A percentile compares a stretch with the other conserved stretches of the same genome.
These are phyloP conservation scores for Chenopodium suecicum DNA, from an alignment of 148 eudicot species.

Conservation along the genomic window DNA sequence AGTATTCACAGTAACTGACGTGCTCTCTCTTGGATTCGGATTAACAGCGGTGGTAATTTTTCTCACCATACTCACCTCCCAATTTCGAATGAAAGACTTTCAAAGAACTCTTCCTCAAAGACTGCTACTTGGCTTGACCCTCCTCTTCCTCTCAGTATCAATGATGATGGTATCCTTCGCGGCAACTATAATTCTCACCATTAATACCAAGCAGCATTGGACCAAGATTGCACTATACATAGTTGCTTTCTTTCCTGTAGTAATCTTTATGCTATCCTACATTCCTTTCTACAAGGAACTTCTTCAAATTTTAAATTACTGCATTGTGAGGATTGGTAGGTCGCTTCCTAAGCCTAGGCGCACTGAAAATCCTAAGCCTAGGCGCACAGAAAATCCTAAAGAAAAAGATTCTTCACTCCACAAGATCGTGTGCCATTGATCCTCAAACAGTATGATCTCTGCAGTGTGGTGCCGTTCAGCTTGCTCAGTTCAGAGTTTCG, in stretches of 20 bases:
- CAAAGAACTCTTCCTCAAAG: slow-evolving; percentile 18
- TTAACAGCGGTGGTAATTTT: slow-evolving; percentile 19
- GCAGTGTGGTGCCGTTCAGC: no score
- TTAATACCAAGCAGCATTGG: slow-evolving; percentile 8
- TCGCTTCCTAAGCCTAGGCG: slow-evolving; percentile 1
- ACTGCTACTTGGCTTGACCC: slow-evolving; percentile 9
- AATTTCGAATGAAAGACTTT: slow-evolving; percentile 10
- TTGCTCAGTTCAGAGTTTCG: no score
- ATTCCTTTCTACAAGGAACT: slow-evolving; percentile 19
- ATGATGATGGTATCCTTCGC: slow-evolving; percentile 17
- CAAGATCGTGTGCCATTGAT: no score
- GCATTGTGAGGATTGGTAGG: background rate
- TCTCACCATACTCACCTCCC: slow-evolving; percentile 9
- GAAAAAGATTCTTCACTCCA: no score
- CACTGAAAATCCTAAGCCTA: background rate
- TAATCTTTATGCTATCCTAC: slow-evolving; percentile 21
- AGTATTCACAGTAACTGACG: slow-evolving; percentile 12
- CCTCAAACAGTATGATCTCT: no score
- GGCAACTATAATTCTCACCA: slow-evolving; percentile 4
- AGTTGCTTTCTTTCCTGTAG: slow-evolving; percentile 16
- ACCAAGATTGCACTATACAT: slow-evolving; percentile 16
- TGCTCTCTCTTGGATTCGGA: slow-evolving; percentile 11
- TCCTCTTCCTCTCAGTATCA: slow-evolving; percentile 13
- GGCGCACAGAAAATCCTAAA: no score
- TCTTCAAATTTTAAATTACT: slow-evolving; percentile 13